These are phyloP conservation scores for Russula vinacea DNA, from an alignment of 768 basidiomycete species.

Conservation along the genomic window DNA sequence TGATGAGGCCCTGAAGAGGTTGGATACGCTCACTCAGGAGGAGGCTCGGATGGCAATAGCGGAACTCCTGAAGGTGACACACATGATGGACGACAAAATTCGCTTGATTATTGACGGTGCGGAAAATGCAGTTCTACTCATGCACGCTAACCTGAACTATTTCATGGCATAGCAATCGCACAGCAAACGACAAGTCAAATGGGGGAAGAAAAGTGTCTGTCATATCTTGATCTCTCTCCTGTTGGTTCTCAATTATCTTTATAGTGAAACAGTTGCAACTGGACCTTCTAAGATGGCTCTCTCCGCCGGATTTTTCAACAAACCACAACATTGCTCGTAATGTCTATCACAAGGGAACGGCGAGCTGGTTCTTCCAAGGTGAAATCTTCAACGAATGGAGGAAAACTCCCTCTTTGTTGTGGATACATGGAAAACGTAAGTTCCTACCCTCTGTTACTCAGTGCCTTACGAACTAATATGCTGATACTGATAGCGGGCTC, in stretches of 20 bases:
- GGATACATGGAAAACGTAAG: constrained; percentile 2
- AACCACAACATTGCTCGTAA: not conserved
- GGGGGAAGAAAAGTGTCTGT: constrained; percentile 5
- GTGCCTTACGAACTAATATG: too few species aligned
- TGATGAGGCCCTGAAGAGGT: not conserved
- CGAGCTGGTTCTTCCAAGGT: not conserved
- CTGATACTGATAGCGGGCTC: not conserved
- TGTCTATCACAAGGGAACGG: not conserved
- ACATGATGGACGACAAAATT: not conserved
- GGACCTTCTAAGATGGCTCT: not conserved
- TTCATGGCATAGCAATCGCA: not conserved
- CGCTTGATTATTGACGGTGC: not conserved
- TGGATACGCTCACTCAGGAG: constrained; percentile 8
- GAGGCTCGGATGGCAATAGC: constrained; percentile 2
- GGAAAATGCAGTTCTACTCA: not conserved
- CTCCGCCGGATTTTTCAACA: not conserved
- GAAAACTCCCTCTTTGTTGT: not conserved
- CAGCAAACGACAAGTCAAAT: not conserved
- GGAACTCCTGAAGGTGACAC: not conserved
- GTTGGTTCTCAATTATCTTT: not conserved
- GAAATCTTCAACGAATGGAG: not conserved
- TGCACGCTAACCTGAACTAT: not conserved
- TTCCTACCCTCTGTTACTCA: not conserved
- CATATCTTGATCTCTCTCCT: not conserved
- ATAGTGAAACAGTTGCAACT: not conserved